phyloP scores from a whole-genome alignment of 805 yeast genomes.

The Candida coleopterorum region DNA sequence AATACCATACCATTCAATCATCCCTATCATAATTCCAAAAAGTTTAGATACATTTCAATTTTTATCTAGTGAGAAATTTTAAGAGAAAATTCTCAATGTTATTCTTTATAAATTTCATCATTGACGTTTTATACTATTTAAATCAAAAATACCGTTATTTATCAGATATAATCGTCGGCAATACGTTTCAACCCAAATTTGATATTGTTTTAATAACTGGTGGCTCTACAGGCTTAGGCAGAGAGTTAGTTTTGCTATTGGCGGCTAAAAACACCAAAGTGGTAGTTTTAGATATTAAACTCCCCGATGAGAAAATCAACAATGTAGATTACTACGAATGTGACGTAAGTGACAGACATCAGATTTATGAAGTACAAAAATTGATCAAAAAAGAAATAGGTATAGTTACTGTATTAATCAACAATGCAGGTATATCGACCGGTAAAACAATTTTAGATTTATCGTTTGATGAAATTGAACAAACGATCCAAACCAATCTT shows the following conservation, averaged over 20 bases:
- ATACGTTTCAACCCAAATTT: conserved; percentile 43
- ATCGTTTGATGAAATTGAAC: conserved; percentile 54
- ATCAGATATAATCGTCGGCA: conserved; percentile 45
- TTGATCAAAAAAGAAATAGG: conserved; percentile 50
- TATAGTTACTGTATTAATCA: conserved; percentile 60
- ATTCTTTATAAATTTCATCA: neutral
- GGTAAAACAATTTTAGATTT: conserved; percentile 56
- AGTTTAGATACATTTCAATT: no score
- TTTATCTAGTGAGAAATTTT: no score
- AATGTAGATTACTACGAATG: conserved; percentile 57
- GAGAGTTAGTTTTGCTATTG: conserved; percentile 49
- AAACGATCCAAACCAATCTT: conserved; percentile 62
- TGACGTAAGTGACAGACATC: conserved; percentile 57
- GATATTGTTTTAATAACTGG: conserved; percentile 81
- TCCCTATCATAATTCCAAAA: no score
- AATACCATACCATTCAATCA: no score
- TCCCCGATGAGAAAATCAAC: conserved; percentile 30
- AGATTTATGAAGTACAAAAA: conserved; percentile 38
- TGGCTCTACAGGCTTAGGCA: conserved; percentile 77
- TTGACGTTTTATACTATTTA: conserved; percentile 5
- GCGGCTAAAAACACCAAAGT: conserved; percentile 43
- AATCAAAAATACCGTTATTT: conserved; percentile 21
- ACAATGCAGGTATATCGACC: conserved; percentile 77
- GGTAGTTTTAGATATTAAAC: conserved; percentile 58
- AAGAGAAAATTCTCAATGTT: conserved; percentile 3